phyloP scores from a whole-genome alignment of 495 filamentous ascomycete species.

The Tuber brumale region DNA sequence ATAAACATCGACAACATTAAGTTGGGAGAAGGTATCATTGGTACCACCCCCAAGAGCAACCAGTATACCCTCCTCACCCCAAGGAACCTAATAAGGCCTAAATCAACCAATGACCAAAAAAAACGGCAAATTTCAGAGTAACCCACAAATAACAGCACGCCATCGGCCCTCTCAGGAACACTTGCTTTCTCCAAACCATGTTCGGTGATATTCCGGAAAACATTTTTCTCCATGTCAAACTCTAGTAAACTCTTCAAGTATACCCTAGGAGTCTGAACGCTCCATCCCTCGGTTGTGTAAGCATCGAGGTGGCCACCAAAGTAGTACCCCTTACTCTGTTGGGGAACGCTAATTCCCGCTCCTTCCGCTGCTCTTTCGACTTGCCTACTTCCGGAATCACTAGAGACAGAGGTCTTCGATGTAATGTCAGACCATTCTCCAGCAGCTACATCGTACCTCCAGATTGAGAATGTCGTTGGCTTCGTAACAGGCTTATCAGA shows the following conservation, averaged over 20 bases:
- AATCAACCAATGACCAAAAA: constrained; percentile 1
- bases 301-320: constrained; percentile 68
- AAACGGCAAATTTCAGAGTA: too few species aligned
- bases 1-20: constrained; percentile 68
- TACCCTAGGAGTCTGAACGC: constrained; percentile 51
- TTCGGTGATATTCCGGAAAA: constrained; percentile 63
- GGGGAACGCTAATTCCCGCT: constrained; percentile 60
- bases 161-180: constrained; percentile 66
- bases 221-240: constrained; percentile 46
- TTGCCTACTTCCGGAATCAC: constrained; percentile 25
- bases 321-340: constrained; percentile 63
- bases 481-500: constrained; percentile 49
- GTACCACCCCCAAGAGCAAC: constrained; percentile 63
- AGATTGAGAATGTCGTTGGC: constrained; percentile 54
- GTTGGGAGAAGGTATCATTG: constrained; percentile 54
- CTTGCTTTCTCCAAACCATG: constrained; percentile 56
- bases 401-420: constrained; percentile 20
- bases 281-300: constrained; percentile 65
- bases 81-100: constrained; percentile 54
- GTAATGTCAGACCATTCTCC: constrained; percentile 54
- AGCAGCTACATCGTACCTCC: constrained; percentile 58
- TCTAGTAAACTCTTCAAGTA: constrained; percentile 70
- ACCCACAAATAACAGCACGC: constrained; percentile 51
- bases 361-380: constrained; percentile 62
- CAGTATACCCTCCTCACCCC: constrained; percentile 62